These are phyloP conservation scores for Amorphotheca resinae DNA, from an alignment of 495 filamentous ascomycete genomes.

Conservation along the genomic window DNA sequence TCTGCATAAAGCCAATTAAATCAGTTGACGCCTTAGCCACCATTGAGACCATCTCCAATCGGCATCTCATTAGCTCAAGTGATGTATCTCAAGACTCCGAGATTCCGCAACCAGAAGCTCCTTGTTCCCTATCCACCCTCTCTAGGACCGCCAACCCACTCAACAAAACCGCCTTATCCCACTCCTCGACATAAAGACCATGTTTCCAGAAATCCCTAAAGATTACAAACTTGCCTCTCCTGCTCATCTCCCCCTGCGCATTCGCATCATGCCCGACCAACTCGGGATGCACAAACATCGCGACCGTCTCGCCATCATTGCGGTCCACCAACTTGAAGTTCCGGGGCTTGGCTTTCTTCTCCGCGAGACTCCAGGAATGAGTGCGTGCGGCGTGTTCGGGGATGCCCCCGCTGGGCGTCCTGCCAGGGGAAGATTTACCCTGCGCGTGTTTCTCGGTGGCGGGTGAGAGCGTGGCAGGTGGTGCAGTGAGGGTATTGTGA, in stretches of 20 bases:
- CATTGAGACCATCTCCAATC: no score
- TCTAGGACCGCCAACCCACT: background rate
- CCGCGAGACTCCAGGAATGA: background rate
- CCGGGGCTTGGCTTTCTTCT: background rate
- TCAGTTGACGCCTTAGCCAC: no score
- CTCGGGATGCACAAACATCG: background rate
- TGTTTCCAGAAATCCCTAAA: background rate
- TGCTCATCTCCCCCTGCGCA: background rate
- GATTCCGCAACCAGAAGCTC: no score
- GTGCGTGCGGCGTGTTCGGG: background rate
- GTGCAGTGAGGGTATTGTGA: background rate
- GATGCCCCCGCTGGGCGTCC: background rate
- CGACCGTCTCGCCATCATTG: background rate
- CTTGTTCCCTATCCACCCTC: background rate
- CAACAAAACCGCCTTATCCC: background rate
- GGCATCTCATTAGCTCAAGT: no score
- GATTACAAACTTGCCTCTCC: background rate
- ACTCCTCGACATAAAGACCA: background rate
- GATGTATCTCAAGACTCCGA: no score
- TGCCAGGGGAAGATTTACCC: no score
- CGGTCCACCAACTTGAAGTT: background rate
- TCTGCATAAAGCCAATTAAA: no score
- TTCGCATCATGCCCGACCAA: background rate
- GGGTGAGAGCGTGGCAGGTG: no score
- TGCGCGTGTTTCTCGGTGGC: no score